Base-by-base conservation (phyloP, 352 stramenopile species). In the Phytophthora vignae region DNA sequence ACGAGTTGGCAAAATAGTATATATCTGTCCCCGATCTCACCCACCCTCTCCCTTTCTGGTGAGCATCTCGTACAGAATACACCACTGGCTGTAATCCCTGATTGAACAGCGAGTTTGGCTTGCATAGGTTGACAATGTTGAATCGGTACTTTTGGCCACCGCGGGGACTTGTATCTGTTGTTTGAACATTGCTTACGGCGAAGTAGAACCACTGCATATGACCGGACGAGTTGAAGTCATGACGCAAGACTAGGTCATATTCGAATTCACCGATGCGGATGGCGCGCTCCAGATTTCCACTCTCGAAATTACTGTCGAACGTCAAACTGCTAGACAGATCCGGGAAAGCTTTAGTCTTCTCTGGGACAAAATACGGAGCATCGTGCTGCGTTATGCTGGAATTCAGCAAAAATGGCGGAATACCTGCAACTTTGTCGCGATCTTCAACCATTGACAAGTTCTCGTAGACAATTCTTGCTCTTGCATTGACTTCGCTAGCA, bases 161-260 rank as follows among this genome's bases (percentile, higher is more conserved):
- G 10, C 63, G 58, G 10, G 50, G 56, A 55, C 49, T 69, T 19
- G 19, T 15, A 9, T 7, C 29, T 25, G 59, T 38, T 2, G 50
- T n/a, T 2, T 78, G 63, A 8, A 88, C 77, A 59, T 97, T 97
- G 54, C 80, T 88, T n/a, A 98, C 75, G 2, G 82, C 83, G 71
- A 99, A 99, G 67, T 98, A 98, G 60, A 98, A 99, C 96, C 96
- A 99, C 76, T 98, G 92, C 70, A 84, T 96, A 58, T 97, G 84
- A 0, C 90, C 83, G 0, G 56, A 74, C 12, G 90, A 97, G 71
- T 98, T 90, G 27, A 96, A 64, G 72, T 99, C 96, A 0, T 81
- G 71, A 4, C 92, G 81, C 14, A 98, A 59, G 10, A 98, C 79
- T 10, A 99, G 78, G 42, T 98, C 95, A 70, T 98, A 99, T 55